These are phyloP conservation scores for Mycena sanguinolenta DNA, from an alignment of 768 basidiomycete species.

Conservation along the genomic window DNA sequence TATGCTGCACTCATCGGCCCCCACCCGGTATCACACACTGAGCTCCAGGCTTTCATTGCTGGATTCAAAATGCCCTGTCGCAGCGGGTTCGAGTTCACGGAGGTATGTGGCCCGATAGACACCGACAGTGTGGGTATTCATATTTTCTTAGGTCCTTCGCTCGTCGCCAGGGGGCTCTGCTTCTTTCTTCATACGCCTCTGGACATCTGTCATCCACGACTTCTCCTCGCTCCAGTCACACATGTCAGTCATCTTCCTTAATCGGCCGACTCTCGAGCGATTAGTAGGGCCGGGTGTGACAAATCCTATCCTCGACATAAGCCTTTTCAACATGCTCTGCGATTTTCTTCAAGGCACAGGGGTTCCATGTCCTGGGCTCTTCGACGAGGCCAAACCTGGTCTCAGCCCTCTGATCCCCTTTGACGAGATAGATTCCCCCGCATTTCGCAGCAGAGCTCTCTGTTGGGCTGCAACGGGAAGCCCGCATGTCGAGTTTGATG, in stretches of 20 bases:
- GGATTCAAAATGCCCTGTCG: neutral
- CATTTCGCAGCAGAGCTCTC: slow-evolving; percentile 8
- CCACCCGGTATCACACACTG: neutral
- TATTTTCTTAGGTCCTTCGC: neutral
- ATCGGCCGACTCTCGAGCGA: neutral
- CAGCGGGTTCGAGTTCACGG: neutral
- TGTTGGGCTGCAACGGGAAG: neutral
- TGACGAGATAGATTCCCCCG: neutral
- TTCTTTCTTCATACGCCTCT: neutral
- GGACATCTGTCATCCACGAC: slow-evolving; percentile 10
- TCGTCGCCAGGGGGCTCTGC: slow-evolving; percentile 10
- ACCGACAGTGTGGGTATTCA: no score
- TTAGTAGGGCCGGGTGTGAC: no score
- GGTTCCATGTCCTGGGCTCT: slow-evolving; percentile 8
- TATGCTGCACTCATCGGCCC: neutral
- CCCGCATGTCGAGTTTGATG: neutral
- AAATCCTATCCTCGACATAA: neutral
- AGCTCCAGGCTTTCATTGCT: neutral
- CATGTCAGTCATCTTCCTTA: neutral
- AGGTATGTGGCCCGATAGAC: neutral
- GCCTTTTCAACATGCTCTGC: neutral
- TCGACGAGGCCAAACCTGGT: neutral
- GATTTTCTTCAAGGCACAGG: neutral
- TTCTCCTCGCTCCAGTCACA: neutral
- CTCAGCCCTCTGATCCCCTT: neutral